Evolutionary conservation across 2,329 filamentous ascomycete species (phyloP).

Genomic region (Arthroderma uncinatum): DNA sequence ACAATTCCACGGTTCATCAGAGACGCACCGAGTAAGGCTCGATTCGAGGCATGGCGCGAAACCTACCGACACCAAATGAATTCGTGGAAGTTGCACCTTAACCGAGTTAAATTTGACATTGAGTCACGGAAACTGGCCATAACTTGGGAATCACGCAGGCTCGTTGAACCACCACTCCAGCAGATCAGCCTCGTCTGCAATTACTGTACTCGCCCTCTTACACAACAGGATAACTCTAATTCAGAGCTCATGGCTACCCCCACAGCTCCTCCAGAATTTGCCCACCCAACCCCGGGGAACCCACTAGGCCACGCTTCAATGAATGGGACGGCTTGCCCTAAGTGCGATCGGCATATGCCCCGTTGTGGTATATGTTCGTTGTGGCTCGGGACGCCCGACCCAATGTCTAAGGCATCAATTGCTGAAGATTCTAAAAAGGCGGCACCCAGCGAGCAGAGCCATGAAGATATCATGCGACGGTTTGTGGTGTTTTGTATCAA

Average conservation of each 20-base stretch:
- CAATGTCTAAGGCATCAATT: constrained; percentile 33
- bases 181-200: constrained; percentile 50
- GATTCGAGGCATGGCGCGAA: constrained; percentile 50
- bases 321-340: constrained; percentile 47
- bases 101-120: constrained; percentile 50
- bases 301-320: constrained; percentile 27
- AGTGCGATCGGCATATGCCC: constrained; percentile 52
- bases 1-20: constrained; percentile 49
- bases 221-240: constrained; percentile 31
- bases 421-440: constrained; percentile 24
- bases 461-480: constrained; percentile 41
- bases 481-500: constrained; percentile 51
- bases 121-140: constrained; percentile 44
- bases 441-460: background rate
- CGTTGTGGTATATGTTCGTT: constrained; percentile 51
- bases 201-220: constrained; percentile 49
- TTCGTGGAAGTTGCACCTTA: constrained; percentile 49
- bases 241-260: constrained; percentile 16
- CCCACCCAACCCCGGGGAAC: constrained; percentile 27
- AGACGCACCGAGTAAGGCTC: constrained; percentile 40
- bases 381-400: constrained; percentile 50
- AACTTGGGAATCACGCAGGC: constrained; percentile 39
- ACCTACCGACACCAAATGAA: constrained; percentile 52
- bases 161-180: constrained; percentile 40
- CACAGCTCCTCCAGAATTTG: constrained; percentile 20